Conservation (phyloP, 164 flowering plant species). For the Umbellularia californica region DNA sequence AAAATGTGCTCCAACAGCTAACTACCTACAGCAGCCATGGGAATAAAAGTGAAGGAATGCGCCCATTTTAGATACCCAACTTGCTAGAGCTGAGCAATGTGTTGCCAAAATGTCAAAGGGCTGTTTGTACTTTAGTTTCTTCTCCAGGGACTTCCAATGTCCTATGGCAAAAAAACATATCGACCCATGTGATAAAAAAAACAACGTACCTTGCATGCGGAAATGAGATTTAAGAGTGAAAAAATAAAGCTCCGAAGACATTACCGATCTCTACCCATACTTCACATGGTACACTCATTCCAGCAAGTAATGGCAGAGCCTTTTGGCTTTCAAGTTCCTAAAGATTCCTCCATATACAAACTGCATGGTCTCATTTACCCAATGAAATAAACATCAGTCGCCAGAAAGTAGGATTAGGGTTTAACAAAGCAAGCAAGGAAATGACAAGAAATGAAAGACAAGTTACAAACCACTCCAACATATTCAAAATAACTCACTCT, state of each 20-base stretch:
- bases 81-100: slow-evolving; percentile 40
- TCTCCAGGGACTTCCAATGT: neutral
- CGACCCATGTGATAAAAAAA: neutral
- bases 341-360: slow-evolving; percentile 1
- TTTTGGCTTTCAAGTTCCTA: neutral
- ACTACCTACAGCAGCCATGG: slow-evolving; percentile 21
- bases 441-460: neutral
- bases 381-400: neutral
- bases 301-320: too few species aligned
- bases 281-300: neutral
- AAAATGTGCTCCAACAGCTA: slow-evolving; percentile 12
- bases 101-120: slow-evolving; percentile 43
- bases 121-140: neutral
- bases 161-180: neutral
- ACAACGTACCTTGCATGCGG: neutral
- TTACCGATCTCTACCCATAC: neutral
- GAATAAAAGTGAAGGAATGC: slow-evolving; percentile 31
- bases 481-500: neutral
- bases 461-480: neutral
- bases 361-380: neutral
- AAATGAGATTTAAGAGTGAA: neutral
- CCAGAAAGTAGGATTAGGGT: neutral
- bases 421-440: neutral
- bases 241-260: neutral
- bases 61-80: slow-evolving; percentile 41